Evolutionary conservation across 2,329 filamentous ascomycete genomes (phyloP).

Genomic region (Xylaria hypoxylon): DNA sequence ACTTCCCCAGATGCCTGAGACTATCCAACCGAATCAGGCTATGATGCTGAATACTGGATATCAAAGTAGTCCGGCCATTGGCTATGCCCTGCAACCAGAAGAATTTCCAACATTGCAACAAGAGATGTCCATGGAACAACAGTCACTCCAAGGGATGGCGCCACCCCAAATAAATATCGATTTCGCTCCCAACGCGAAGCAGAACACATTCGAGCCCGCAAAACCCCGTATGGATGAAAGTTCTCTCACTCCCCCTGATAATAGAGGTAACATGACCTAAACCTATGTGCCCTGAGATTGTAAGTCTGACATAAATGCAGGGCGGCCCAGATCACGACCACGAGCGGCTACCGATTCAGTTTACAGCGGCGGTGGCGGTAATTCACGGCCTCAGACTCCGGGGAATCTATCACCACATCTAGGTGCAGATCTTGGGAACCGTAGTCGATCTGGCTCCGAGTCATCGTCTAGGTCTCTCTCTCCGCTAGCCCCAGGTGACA

Average conservation of each 20-base stretch:
- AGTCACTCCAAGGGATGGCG: constrained; percentile 70
- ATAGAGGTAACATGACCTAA: constrained; percentile 64
- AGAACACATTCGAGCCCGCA: constrained; percentile 73
- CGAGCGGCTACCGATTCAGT: constrained; percentile 71
- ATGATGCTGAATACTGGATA: constrained; percentile 61
- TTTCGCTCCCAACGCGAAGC: constrained; percentile 80
- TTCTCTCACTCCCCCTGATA: constrained; percentile 84
- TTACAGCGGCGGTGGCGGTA: constrained; percentile 59
- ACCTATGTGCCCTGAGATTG: constrained; percentile 21
- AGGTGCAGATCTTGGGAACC: constrained; percentile 57
- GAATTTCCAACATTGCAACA: constrained; percentile 65
- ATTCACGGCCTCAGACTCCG: constrained; percentile 56
- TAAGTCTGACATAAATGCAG: constrained; percentile 51
- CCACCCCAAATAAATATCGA: constrained; percentile 97
- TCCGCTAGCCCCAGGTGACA: constrained; percentile 70
- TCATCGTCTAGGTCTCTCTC: constrained; percentile 61
- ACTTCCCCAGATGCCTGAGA: constrained; percentile 65
- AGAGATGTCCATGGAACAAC: constrained; percentile 64
- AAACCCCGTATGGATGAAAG: constrained; percentile 77
- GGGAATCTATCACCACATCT: constrained; percentile 64
- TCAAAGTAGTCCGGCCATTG: constrained; percentile 57
- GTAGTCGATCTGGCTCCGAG: constrained; percentile 58
- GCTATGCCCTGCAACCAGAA: constrained; percentile 57
- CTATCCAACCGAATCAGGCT: constrained; percentile 59
- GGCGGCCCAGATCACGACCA: constrained; percentile 62